Percentiles rank a stretch among this genome's conserved stretches.
These are phyloP conservation scores for Circinella minor DNA, from an alignment of 371 early-diverging fungal species.

Conservation along the genomic window DNA sequence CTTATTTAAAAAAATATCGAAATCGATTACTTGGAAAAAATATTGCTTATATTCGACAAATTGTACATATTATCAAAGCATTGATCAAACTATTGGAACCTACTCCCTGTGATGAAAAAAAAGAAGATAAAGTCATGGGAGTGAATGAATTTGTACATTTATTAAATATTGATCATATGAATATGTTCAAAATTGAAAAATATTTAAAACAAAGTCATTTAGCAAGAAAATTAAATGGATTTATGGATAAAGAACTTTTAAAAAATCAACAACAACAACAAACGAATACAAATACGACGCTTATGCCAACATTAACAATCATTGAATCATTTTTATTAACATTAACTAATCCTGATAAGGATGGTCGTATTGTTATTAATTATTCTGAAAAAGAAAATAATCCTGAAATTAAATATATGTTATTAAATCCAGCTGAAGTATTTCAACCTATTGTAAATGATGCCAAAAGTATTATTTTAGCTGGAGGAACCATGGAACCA, in stretches of 20 bases:
- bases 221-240: constrained; percentile 73
- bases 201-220: constrained; percentile 77
- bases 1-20: constrained; percentile 76
- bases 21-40: constrained; percentile 76
- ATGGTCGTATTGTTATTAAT: constrained; percentile 72
- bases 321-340: constrained; percentile 65
- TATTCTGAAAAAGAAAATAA: constrained; percentile 20
- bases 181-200: constrained; percentile 79
- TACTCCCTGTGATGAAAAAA: constrained; percentile 16
- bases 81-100: constrained; percentile 34
- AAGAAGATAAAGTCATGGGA: constrained; percentile 41
- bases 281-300: constrained; percentile 25
- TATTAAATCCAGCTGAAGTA: constrained; percentile 85
- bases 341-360: constrained; percentile 65
- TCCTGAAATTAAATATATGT: constrained; percentile 68
- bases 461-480: constrained; percentile 85
- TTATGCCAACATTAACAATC: constrained; percentile 52
- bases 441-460: constrained; percentile 83
- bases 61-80: constrained; percentile 54
- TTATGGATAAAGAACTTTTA: constrained; percentile 40
- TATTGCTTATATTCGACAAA: constrained; percentile 77
- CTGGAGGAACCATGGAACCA: constrained; percentile 98
- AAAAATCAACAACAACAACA: constrained; percentile 30
- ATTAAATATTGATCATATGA: constrained; percentile 80
- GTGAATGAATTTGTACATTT: constrained; percentile 77